These are phyloP conservation scores for Colletotrichum liaoningense DNA, from an alignment of 2,329 filamentous ascomycete genomes.

Conservation along the genomic window DNA sequence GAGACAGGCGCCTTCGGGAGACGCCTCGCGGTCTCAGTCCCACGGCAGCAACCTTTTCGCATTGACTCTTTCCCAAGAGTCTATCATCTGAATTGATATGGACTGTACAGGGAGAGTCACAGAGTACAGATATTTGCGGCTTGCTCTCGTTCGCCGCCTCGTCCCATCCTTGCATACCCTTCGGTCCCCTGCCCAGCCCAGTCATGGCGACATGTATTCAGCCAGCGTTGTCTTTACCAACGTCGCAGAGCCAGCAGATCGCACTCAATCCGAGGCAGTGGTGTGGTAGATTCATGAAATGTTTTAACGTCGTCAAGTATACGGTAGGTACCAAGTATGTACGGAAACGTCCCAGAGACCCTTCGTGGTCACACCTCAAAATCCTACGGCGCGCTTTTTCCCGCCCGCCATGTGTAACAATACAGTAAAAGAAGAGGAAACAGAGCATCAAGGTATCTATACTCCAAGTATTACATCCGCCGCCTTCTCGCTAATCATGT, in stretches of 20 bases:
- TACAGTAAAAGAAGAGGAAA: neutral
- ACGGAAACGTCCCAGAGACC: neutral
- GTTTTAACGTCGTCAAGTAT: neutral
- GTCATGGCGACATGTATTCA: neutral
- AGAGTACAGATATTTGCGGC: neutral
- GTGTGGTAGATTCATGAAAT: neutral
- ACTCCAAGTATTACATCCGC: conserved; percentile 32
- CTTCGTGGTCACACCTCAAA: neutral
- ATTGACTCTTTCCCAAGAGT: neutral
- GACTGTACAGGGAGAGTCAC: too few species aligned
- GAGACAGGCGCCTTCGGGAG: conserved; percentile 1
- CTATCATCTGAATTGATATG: neutral
- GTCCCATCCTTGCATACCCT: neutral
- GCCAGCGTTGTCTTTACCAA: neutral
- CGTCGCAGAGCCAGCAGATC: conserved; percentile 4
- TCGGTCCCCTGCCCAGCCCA: neutral
- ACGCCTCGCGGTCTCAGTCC: neutral
- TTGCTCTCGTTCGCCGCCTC: conserved; percentile 3
- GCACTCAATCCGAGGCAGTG: neutral
- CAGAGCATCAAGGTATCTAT: neutral
- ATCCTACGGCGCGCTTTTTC: neutral
- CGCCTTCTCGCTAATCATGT: conserved; percentile 70
- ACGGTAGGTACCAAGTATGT: neutral
- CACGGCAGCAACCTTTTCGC: neutral
- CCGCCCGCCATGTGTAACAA: neutral